Base-by-base conservation (phyloP, 371 early-diverging fungal species). In the Syncephalastrum monosporum region DNA sequence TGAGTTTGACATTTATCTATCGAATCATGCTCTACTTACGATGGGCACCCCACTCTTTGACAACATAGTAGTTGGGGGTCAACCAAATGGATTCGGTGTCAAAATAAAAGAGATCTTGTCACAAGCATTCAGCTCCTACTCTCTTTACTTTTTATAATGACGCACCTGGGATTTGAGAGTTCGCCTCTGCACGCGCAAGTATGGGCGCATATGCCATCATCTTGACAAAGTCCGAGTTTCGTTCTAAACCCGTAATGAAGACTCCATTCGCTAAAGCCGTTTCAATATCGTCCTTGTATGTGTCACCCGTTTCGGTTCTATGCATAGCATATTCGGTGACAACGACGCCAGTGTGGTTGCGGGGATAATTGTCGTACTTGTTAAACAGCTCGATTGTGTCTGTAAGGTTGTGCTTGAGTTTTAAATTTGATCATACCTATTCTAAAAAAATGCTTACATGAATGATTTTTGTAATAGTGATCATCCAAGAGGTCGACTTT, bases 201-300 rank as follows among this genome's bases (percentile, higher is more conserved):
- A 43, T 29, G 7, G 65, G 65, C 0, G 68, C 64, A 59, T 67
- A 67, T 17, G 68, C 63, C 47, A 57, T 57, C 48, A 67, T 54
- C 33, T 67, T 52, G 57, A 67, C 60, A 48, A 60, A 25, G 19
- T 65, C 65, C 15, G 59, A 60, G 24, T 56, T 56, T n/a, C 68
- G 56, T 47, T 65, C 68, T 27, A 67, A 43, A 17, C 68, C 65
- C 1, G 54, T 46, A 12, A 57, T 57, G 24, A 63, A 64, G 3
- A 60, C 55, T 1, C 62, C 65, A 45, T 67, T 61, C 5, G 63
- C 65, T 6, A 67, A 15, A 25, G 68, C 64, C 15, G 63, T 60
- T 43, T 67, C 50, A 21, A 67, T 46, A 53, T 46, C 33, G 1
- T 27, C 19, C 27, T 23, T 27, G 25, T 23, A 17, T 0, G n/a